phyloP scores from a whole-genome alignment of 306 rosid species.

The Senna tora region DNA sequence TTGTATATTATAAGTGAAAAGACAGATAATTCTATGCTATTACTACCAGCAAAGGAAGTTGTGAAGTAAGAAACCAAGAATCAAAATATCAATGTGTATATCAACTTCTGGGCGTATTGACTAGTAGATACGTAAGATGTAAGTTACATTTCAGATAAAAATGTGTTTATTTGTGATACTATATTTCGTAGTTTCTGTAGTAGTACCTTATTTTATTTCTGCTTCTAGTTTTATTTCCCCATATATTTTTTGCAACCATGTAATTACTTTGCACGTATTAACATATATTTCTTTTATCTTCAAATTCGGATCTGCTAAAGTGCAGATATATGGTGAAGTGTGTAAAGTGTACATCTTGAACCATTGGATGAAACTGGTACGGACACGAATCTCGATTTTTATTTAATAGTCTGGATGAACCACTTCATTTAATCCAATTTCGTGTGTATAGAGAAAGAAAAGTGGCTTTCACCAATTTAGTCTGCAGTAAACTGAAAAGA shows the following conservation, averaged over 20 bases:
- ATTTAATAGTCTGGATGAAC: too few species aligned
- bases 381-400: too few species aligned
- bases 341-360: too few species aligned
- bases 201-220: neutral
- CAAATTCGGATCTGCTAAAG: too few species aligned
- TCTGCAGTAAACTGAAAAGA: neutral
- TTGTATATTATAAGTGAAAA: too few species aligned
- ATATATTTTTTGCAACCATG: neutral
- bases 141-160: constrained; percentile 19
- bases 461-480: neutral
- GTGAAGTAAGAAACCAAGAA: constrained; percentile 5
- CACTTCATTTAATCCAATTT: too few species aligned
- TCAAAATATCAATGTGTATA: constrained; percentile 3
- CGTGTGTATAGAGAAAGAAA: neutral
- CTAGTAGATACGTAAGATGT: constrained; percentile 7
- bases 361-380: too few species aligned
- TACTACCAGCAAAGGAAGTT: constrained; percentile 17
- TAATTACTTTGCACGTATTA: neutral
- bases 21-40: neutral
- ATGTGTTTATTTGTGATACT: constrained; percentile 9
- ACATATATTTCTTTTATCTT: constrained; percentile 15
- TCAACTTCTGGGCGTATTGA: constrained; percentile 12
- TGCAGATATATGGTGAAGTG: too few species aligned
- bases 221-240: constrained; percentile 8
- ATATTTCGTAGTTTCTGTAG: constrained; percentile 14